phyloP scores from a whole-genome alignment of 2,329 filamentous ascomycete genomes.

The Alternaria consortialis region DNA sequence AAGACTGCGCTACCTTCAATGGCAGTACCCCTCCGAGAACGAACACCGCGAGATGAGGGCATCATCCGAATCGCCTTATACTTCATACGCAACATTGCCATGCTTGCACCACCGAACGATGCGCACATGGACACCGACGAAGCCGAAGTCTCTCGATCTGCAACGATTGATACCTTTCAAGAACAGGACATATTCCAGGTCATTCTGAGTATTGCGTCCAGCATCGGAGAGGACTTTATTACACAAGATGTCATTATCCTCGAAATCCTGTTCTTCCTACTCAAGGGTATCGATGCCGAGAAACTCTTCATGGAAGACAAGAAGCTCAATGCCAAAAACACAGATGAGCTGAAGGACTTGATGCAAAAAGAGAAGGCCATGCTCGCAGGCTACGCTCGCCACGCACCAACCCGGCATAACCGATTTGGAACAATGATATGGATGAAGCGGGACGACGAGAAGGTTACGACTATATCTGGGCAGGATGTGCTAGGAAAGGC shows the following conservation, averaged over 20 bases:
- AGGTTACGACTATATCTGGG: slow-evolving; percentile 85
- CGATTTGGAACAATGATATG: slow-evolving; percentile 97
- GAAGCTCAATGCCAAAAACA: slow-evolving; percentile 73
- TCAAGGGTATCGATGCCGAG: slow-evolving; percentile 86
- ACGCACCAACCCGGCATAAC: slow-evolving; percentile 86
- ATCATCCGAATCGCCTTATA: slow-evolving; percentile 92
- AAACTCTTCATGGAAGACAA: slow-evolving; percentile 86
- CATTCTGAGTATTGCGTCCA: slow-evolving; percentile 85
- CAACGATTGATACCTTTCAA: slow-evolving; percentile 87
- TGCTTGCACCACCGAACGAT: slow-evolving; percentile 78
- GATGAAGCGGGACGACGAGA: slow-evolving; percentile 87
- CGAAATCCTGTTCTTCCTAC: slow-evolving; percentile 89
- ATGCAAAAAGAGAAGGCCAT: slow-evolving; percentile 87
- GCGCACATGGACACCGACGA: slow-evolving; percentile 86
- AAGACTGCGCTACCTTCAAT: slow-evolving; percentile 86
- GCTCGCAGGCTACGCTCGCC: slow-evolving; percentile 77
- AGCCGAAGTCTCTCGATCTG: slow-evolving; percentile 84
- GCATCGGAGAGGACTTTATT: slow-evolving; percentile 92
- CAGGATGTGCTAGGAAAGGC: slow-evolving; percentile 83
- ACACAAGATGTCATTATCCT: slow-evolving; percentile 88
- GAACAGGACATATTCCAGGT: slow-evolving; percentile 90
- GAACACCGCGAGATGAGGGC: slow-evolving; percentile 82
- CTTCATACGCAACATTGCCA: slow-evolving; percentile 86
- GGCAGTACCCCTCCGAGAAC: slow-evolving; percentile 77
- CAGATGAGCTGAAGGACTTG: slow-evolving; percentile 75